phyloP scores from a whole-genome alignment of 129 eudicot species.

The Escallonia herrerae region DNA sequence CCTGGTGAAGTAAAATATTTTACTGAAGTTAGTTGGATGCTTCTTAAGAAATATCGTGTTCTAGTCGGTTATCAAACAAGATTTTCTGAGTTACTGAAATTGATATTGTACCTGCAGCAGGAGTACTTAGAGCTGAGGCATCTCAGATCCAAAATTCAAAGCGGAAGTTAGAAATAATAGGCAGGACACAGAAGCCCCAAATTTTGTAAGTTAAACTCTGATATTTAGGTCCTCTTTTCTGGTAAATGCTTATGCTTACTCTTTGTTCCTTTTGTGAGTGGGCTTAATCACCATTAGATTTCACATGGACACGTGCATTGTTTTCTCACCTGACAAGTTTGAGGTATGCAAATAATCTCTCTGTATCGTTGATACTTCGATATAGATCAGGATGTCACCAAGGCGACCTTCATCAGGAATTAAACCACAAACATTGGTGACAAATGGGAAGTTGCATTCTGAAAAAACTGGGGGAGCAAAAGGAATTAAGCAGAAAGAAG shows the following conservation, averaged over 20 bases:
- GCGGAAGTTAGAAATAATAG: neutral
- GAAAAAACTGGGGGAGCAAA: conserved; percentile 4
- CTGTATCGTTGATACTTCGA: no score
- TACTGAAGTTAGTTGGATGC: neutral
- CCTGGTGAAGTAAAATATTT: neutral
- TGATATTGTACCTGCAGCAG: neutral
- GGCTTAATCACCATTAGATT: neutral
- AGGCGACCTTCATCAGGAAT: neutral
- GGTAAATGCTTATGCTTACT: neutral
- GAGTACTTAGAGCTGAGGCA: neutral
- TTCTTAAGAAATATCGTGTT: neutral
- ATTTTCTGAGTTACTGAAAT: neutral
- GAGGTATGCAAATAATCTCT: neutral
- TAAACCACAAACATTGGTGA: conserved; percentile 8
- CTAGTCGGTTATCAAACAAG: neutral
- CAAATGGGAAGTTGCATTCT: conserved; percentile 3
- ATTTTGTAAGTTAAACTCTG: conserved; percentile 6
- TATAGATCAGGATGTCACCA: neutral
- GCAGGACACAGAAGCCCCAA: conserved; percentile 2
- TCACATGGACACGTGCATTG: neutral
- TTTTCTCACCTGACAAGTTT: neutral
- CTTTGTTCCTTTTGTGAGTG: neutral
- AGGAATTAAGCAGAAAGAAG: conserved; percentile 8
- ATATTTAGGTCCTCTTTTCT: neutral
- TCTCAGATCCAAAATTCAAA: neutral